A percentile compares a stretch with the other conserved stretches of the same genome.
These are phyloP conservation scores for Saururus chinensis DNA, from an alignment of 164 flowering plant species.

Conservation along the genomic window DNA sequence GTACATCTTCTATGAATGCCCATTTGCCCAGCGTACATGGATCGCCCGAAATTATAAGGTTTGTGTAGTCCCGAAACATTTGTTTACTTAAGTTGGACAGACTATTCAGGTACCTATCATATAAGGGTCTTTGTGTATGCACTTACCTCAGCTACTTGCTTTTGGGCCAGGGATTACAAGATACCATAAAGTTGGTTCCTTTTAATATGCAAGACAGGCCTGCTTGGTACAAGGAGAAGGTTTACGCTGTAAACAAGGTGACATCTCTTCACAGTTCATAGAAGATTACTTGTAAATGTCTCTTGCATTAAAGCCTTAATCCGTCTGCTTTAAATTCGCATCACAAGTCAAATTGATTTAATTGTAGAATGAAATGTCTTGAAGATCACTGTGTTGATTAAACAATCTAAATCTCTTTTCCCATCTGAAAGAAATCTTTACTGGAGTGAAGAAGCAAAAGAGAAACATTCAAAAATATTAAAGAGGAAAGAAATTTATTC, in stretches of 20 bases:
- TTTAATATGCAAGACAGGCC: slow-evolving; percentile 64
- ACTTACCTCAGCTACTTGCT: neutral
- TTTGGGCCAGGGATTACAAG: slow-evolving; percentile 54
- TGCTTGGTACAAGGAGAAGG: slow-evolving; percentile 90
- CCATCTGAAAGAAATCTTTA: neutral
- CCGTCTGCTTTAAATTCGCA: neutral
- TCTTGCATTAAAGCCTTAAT: neutral
- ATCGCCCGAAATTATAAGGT: neutral
- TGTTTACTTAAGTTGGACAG: neutral
- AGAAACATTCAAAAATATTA: too few species aligned
- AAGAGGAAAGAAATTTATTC: neutral
- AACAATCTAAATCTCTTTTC: too few species aligned
- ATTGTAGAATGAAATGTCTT: neutral
- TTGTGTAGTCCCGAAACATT: too few species aligned
- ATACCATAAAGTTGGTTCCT: slow-evolving; percentile 57
- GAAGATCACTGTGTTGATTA: neutral
- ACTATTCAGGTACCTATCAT: too few species aligned
- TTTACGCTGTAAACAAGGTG: slow-evolving; percentile 66
- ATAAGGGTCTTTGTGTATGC: neutral
- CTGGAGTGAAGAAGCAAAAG: neutral
- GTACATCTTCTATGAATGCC: neutral
- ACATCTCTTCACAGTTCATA: neutral
- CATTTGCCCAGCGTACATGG: neutral
- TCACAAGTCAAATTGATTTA: neutral
- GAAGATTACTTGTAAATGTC: too few species aligned